Evolutionary conservation across 2,329 filamentous ascomycete genomes (phyloP).

Genomic region (Colletotrichum paranaense): DNA sequence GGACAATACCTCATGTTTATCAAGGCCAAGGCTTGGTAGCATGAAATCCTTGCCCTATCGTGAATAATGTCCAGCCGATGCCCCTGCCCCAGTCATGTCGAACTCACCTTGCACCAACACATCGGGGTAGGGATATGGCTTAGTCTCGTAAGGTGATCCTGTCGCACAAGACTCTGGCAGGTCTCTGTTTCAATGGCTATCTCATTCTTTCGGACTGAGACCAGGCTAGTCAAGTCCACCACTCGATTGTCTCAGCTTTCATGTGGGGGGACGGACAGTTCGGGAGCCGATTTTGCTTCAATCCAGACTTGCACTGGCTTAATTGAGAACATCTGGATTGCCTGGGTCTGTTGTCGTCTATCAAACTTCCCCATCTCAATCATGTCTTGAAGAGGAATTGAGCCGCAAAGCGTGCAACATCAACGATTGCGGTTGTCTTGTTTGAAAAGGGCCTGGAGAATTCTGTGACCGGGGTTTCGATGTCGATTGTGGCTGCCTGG

Average conservation of each 20-base stretch:
- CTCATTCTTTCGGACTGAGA: background rate
- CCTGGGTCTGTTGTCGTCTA: too few relatives aligned
- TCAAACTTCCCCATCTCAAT: background rate
- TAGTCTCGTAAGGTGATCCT: background rate
- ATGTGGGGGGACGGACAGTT: background rate
- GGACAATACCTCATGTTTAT: background rate
- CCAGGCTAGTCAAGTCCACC: background rate
- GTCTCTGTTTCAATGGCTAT: background rate
- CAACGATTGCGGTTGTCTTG: conserved; percentile 7
- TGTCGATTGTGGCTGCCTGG: conserved; percentile 19
- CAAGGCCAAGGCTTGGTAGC: background rate
- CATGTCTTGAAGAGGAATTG: background rate
- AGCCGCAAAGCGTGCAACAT: too few relatives aligned
- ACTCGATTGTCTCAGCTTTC: background rate
- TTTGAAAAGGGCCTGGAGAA: background rate
- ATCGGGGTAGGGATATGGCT: background rate
- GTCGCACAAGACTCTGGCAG: background rate
- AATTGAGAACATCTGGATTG: background rate
- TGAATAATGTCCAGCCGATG: background rate
- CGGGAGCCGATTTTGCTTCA: background rate
- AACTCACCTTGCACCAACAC: background rate
- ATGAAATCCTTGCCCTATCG: background rate
- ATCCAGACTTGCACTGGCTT: background rate
- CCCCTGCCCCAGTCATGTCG: background rate
- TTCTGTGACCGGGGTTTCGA: background rate